Conservation (phyloP, 2,329 filamentous ascomycete genomes). For the Kalmusia sp. region DNA sequence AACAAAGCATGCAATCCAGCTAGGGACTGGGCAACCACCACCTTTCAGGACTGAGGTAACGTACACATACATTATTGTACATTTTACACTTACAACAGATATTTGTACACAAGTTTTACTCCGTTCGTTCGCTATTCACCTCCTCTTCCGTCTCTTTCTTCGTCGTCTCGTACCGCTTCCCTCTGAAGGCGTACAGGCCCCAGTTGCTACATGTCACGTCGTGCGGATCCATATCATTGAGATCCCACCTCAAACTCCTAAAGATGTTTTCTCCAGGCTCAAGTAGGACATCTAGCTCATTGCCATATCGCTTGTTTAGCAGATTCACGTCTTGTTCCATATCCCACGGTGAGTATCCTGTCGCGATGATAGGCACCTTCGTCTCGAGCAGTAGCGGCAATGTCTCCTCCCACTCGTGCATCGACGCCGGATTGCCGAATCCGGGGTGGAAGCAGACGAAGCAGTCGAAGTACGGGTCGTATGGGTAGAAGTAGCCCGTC, state of each 20-base stretch:
- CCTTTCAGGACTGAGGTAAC: background rate
- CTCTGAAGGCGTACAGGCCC: constrained; percentile 96
- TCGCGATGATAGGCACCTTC: constrained; percentile 92
- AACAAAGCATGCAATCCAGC: too few relatives aligned
- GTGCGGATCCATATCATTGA: constrained; percentile 94
- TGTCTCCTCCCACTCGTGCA: constrained; percentile 93
- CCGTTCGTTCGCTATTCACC: constrained; percentile 43
- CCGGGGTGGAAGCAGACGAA: constrained; percentile 98
- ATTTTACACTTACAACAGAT: constrained; percentile 12
- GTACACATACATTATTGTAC: constrained; percentile 14
- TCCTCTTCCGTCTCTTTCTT: constrained; percentile 56
- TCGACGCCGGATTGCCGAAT: constrained; percentile 89
- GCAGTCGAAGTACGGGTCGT: constrained; percentile 98
- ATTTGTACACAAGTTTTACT: constrained; percentile 15
- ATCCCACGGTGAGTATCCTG: constrained; percentile 94
- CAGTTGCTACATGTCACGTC: constrained; percentile 96
- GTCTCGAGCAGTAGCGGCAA: constrained; percentile 90
- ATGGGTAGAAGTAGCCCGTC: constrained; percentile 88
- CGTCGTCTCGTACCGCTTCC: constrained; percentile 86
- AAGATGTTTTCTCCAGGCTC: constrained; percentile 94
- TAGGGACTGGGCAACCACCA: background rate
- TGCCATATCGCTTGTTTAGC: constrained; percentile 82
- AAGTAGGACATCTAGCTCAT: constrained; percentile 91
- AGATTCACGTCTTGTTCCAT: constrained; percentile 92
- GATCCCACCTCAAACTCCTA: constrained; percentile 92